Base-by-base conservation (phyloP, 169 alveolate species). In the Babesia bigemina region DNA sequence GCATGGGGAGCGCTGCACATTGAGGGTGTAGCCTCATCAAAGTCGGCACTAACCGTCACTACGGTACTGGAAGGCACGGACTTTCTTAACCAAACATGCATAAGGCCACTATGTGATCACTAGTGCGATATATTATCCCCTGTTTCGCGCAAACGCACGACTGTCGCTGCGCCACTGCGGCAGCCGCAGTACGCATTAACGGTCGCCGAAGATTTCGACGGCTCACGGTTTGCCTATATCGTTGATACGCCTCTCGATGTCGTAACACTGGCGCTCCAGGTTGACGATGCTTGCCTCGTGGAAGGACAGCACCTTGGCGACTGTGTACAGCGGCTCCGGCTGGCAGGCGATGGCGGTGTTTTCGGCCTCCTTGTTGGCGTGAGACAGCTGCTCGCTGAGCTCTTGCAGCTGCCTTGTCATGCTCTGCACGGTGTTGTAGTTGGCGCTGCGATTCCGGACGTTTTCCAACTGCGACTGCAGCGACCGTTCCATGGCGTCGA, bases 261-360 rank as follows among this genome's bases (percentile, higher is more conserved):
- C 89, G 52, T 45, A n/a, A 29, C 81, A 73, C 75, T 82, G 89
- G 45, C 42, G 48, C 56, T 82, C 85, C 55, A 82, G 72, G 60
- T 73, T 76, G 17, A 58, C 55, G 17, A 82, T 49, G 56, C 85
- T 82, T 42, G 74, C 78, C 36, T 82, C 79, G 58, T 82, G 89
- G 81, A 73, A 82, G 22, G 85, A 57, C 12, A 82, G 75, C 50
- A 82, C 85, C 66, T 82, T 82, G 24, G 89, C 89, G 16, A 82
- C 77, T 6, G 84, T 82, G 75, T 59, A 71, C 3, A 82, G 53
- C 29, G 89, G 89, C 63, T 82, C 89, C 57, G 89, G 89, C 62
- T 82, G 89, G 65, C 85, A 82, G 16, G 50, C 81, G 19, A 55
- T 57, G 0, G 85, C 84, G 19, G 79, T 67, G 28, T 71, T 58